A percentile compares a stretch with the other conserved stretches of the same genome.
phyloP scores from a whole-genome alignment of 78 protist species.

The Cavenderia fasciculata region DNA sequence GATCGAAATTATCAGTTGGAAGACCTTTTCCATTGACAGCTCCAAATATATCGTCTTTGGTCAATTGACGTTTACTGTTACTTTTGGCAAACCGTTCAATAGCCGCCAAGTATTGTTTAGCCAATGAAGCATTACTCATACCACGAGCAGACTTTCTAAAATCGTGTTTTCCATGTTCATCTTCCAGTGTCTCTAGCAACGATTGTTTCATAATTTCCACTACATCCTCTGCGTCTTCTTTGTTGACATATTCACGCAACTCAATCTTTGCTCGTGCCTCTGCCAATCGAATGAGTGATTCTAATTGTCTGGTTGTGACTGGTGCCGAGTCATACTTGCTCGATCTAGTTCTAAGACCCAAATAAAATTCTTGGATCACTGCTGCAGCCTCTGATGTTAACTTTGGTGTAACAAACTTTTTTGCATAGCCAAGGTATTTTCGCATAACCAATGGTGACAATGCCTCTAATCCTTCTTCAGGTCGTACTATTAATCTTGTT shows the following conservation, averaged over 20 bases:
- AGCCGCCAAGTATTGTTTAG: not conserved
- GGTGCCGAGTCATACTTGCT: constrained; percentile 75
- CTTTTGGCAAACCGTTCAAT: not conserved
- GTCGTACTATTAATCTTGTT: constrained; percentile 14
- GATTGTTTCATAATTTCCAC: constrained; percentile 70
- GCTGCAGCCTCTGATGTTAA: constrained; percentile 85
- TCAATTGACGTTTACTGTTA: not conserved
- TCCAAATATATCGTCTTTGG: constrained; percentile 2
- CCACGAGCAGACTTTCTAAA: constrained; percentile 43
- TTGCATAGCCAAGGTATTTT: constrained; percentile 97
- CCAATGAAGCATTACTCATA: constrained; percentile 14
- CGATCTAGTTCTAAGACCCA: constrained; percentile 52
- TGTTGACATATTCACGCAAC: constrained; percentile 89
- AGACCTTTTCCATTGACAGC: constrained; percentile 22
- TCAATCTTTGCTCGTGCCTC: constrained; percentile 98
- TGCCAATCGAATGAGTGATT: constrained; percentile 95
- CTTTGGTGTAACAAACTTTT: constrained; percentile 88
- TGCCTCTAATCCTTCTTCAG: constrained; percentile 73
- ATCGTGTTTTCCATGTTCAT: constrained; percentile 70
- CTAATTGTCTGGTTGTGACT: constrained; percentile 98
- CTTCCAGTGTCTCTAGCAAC: constrained; percentile 45
- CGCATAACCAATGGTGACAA: constrained; percentile 88
- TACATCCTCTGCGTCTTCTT: constrained; percentile 81
- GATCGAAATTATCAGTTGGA: constrained; percentile 33
- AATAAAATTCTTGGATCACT: constrained; percentile 89